Evolutionary conservation across 2,329 filamentous ascomycete genomes (phyloP).

Genomic region (Botrytis medusae): DNA sequence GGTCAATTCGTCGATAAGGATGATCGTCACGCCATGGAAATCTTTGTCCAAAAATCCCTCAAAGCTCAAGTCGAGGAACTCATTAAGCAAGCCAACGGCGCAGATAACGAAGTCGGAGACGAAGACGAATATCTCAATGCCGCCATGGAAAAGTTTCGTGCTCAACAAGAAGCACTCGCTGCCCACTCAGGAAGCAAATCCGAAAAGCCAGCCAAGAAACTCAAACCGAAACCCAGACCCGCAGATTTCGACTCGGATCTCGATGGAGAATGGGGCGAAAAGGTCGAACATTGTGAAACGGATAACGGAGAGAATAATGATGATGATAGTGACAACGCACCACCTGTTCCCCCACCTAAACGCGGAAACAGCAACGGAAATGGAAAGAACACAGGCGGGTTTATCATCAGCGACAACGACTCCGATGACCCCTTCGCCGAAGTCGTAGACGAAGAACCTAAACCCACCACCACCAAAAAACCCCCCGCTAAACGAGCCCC

Average conservation of each 20-base stretch:
- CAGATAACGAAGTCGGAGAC: constrained; percentile 63
- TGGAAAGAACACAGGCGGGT: background rate
- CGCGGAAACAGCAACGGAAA: background rate
- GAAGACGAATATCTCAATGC: constrained; percentile 69
- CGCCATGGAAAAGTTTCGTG: constrained; percentile 72
- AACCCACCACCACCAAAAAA: constrained; percentile 2
- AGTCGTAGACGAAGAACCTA: background rate
- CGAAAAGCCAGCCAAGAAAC: constrained; percentile 44
- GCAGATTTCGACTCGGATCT: constrained; percentile 85
- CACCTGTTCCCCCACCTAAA: constrained; percentile 35
- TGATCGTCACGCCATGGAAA: constrained; percentile 87
- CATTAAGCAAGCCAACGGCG: constrained; percentile 43
- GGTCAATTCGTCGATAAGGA: constrained; percentile 92
- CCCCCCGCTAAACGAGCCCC: constrained; percentile 42
- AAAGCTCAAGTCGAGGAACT: constrained; percentile 69
- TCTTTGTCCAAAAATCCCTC: constrained; percentile 72
- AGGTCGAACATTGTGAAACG: constrained; percentile 39
- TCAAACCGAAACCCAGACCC: constrained; percentile 71
- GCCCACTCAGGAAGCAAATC: constrained; percentile 58
- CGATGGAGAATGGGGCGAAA: constrained; percentile 80
- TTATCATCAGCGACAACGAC: constrained; percentile 44
- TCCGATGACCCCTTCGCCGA: constrained; percentile 50
- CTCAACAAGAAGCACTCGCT: constrained; percentile 68
- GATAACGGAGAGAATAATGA: constrained; percentile 39
- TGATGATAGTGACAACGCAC: constrained; percentile 47